Base-by-base conservation (phyloP, 345 rosid genomes). In the Noccaea bulbosa region DNA sequence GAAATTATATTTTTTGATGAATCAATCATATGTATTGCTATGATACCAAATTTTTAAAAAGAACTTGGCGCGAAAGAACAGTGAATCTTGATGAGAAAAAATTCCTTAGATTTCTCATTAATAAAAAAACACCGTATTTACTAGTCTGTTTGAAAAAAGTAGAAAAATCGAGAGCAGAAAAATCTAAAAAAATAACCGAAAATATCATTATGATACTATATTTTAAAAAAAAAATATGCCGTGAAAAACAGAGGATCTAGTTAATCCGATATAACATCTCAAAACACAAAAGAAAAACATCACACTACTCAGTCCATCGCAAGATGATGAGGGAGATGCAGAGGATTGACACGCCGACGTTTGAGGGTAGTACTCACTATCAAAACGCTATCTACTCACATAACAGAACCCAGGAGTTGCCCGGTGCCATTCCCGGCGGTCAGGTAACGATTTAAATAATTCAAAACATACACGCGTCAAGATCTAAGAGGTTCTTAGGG, bases 381-480 rank as follows among this genome's bases (percentile, higher is more conserved):
- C 10, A 12, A 52, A 52, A 45, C 38, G 4, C 16, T n/a, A 12
- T 12, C 2, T 17, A 52, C 38, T 30, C 11, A 5, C 5, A 30
- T 6, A 30, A 49, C 40, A 48, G 6, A 48, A 27, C 44, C 44
- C 24, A 46, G 50, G 38, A 70, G 60, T 10, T 14, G 8, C 16
- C 16, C 61, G 35, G 75, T 7, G 73, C n/a, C 4, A 5, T 17
- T 11, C 5, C 68, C 67, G 61, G 74, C 61, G 58, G 24, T 55
- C 22, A 60, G 43, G 35, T 17, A 17, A 48, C 14, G 14, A 11
- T 8, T 11, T 11, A 24, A 10, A 58, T 1, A 5, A 7, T 4
- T 1, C 0, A 59, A 52, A 52, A 34, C 0, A 45, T 22, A 56
- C 77, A 65, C 72, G 72, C 53, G 77, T 74, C 72, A 47, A 17